Base-by-base conservation (phyloP, 2,329 filamentous ascomycete genomes). In the Falciphora oryzae region DNA sequence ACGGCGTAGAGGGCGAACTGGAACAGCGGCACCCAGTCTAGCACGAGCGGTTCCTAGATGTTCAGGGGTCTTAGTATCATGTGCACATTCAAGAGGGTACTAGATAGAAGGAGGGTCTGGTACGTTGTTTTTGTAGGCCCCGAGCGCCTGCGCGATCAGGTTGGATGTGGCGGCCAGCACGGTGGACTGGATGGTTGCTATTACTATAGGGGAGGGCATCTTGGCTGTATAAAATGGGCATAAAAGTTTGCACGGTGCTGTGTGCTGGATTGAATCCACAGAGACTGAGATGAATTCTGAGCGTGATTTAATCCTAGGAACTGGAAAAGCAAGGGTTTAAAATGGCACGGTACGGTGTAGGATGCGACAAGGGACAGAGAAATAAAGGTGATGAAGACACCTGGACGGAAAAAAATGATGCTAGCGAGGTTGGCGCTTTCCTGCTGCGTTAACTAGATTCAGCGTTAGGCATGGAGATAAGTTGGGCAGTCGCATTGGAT, bases 1-100 rank as follows among this genome's bases (percentile, higher is more conserved):
- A 91, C 73, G 68, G 88, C 85, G 79, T 89, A 96, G 63, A 92
- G 72, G 63, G 91, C 78, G 76, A 96, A 97, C 73, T 93, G 90
- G 69, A 93, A 78, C 58, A 96, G 81, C 4, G 89, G 86, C 6
- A 83, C 77, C 76, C 83, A 82, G 75, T 93, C 85, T 70, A 96
- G 79, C 29, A 79, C 75, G 63, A 91, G 82, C 14, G 85, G 76
- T 63, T 76, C 79, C 88, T 91, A 65, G 27, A 32, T 1, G 44
- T 53, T 10, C 32, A 14, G 29, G 57, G 27, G 25, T 57, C 38
- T 31, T 59, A 28, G 56, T 70, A 29, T 67, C 65, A 44, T 65
- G 50, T 59, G n/a, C 31, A 35, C 27, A 22, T 22, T 27, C 1
- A 64, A 25, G 32, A 58, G 63, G 18, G 32, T 35, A 25, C 16